These are phyloP conservation scores for Kodamaea restingae DNA, from an alignment of 805 yeast species.

Conservation along the genomic window DNA sequence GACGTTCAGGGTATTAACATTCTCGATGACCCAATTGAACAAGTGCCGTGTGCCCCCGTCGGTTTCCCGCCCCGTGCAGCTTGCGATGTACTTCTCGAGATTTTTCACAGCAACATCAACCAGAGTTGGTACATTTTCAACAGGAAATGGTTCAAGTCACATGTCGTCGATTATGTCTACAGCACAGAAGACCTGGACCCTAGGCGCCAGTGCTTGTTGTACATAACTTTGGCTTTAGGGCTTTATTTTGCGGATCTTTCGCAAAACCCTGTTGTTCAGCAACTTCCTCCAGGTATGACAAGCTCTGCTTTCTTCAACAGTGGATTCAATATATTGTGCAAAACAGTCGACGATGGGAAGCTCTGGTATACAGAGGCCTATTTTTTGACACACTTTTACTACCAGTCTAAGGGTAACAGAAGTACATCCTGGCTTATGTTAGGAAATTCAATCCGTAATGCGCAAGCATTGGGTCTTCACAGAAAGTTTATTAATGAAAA, in stretches of 20 bases:
- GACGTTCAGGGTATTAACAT: conserved; percentile 36
- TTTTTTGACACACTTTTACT: conserved; percentile 35
- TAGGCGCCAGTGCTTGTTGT: conserved; percentile 18
- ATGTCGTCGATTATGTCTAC: conserved; percentile 28
- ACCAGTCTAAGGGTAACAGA: conserved; percentile 37
- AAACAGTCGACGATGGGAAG: conserved; percentile 34
- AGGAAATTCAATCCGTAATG: conserved; percentile 40
- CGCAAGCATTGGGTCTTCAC: conserved; percentile 41
- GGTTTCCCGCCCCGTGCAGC: conserved; percentile 9
- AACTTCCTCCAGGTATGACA: conserved; percentile 11
- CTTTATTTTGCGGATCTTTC: conserved; percentile 34
- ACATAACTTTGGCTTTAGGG: conserved; percentile 40
- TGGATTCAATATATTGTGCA: conserved; percentile 28
- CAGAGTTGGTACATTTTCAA: conserved; percentile 38
- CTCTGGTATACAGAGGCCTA: conserved; percentile 42
- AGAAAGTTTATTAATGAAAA: conserved; percentile 36
- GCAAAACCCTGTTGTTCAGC: conserved; percentile 20
- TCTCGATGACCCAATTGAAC: conserved; percentile 31
- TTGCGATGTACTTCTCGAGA: conserved; percentile 12
- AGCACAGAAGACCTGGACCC: conserved; percentile 19
- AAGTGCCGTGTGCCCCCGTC: conserved; percentile 16
- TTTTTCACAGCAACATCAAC: conserved; percentile 37
- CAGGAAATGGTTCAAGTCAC: conserved; percentile 25
- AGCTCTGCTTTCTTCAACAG: conserved; percentile 33
- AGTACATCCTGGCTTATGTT: conserved; percentile 42